Percentiles rank a stretch among this genome's conserved stretches.
phyloP scores from a whole-genome alignment of 768 basidiomycete genomes.

The Leccinum broughii region DNA sequence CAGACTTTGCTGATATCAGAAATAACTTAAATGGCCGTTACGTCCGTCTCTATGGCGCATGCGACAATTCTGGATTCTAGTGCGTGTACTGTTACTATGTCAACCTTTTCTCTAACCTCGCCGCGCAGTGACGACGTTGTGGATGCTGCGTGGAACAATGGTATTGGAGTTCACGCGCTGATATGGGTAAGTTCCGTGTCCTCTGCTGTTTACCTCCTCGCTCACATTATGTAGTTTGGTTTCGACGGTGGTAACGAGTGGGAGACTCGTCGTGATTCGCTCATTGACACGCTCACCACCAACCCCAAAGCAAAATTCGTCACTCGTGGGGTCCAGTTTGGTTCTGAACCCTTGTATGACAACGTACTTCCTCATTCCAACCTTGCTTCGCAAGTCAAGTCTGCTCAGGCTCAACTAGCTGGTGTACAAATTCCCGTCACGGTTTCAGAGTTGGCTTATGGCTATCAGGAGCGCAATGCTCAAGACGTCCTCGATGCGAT shows the following conservation, averaged over 20 bases:
- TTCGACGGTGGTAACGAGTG: slow-evolving; percentile 46
- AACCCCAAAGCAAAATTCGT: slow-evolving; percentile 66
- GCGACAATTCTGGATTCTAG: slow-evolving; percentile 43
- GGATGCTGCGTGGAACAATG: slow-evolving; percentile 65
- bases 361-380: slow-evolving; percentile 47
- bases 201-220: background rate
- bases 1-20: slow-evolving; percentile 62
- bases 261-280: slow-evolving; percentile 51
- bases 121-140: slow-evolving; percentile 53
- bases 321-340: slow-evolving; percentile 67
- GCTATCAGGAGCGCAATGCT: slow-evolving; percentile 52
- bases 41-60: slow-evolving; percentile 50
- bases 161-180: slow-evolving; percentile 71
- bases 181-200: slow-evolving; percentile 59
- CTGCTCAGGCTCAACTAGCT: slow-evolving; percentile 50
- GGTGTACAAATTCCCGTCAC: slow-evolving; percentile 65
- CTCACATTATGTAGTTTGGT: slow-evolving; percentile 33
- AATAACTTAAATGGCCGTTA: slow-evolving; percentile 63
- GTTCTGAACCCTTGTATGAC: slow-evolving; percentile 70
- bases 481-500: slow-evolving; percentile 56
- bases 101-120: slow-evolving; percentile 19
- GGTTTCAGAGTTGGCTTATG: slow-evolving; percentile 65
- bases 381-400: slow-evolving; percentile 52
- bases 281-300: slow-evolving; percentile 52
- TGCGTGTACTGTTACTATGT: slow-evolving; percentile 12